Conservation (phyloP, 2,329 filamentous ascomycete genomes). For the Aspergillus aculeatinus region DNA sequence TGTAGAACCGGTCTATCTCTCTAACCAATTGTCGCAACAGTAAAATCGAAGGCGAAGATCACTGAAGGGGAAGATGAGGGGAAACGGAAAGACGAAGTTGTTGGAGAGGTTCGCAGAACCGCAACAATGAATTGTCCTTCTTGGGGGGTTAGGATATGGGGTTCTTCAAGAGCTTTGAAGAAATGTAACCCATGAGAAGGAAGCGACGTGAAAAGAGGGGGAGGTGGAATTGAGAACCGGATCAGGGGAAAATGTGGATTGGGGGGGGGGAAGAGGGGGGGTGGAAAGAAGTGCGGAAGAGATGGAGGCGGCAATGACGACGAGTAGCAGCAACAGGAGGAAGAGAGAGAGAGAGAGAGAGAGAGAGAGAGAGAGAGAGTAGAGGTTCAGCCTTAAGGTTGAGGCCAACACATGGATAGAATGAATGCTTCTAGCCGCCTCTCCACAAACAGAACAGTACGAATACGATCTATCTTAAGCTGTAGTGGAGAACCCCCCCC, state of each 20-base stretch:
- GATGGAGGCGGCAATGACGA: background rate
- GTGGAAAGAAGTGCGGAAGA: background rate
- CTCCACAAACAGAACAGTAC: background rate
- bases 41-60: background rate
- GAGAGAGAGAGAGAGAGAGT: too few relatives aligned
- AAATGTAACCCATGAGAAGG: background rate
- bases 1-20: slow-evolving; percentile 1
- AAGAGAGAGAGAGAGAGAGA: too few relatives aligned
- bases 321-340: background rate
- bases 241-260: slow-evolving; percentile 1
- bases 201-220: background rate
- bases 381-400: background rate
- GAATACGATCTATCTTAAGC: background rate
- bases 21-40: slow-evolving; percentile 4
- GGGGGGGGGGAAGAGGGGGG: background rate
- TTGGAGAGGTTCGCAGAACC: slow-evolving; percentile 7
- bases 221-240: background rate
- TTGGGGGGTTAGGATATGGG: background rate
- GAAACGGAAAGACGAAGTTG: background rate
- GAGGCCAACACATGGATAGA: background rate
- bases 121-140: slow-evolving; percentile 10
- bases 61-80: slow-evolving; percentile 2
- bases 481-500: background rate
- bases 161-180: background rate
- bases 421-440: too few relatives aligned